Percentiles rank a stretch among this genome's conserved stretches.
These are phyloP conservation scores for Eleusine coracana DNA, from an alignment of 176 grass and related monocot genomes.

Conservation along the genomic window DNA sequence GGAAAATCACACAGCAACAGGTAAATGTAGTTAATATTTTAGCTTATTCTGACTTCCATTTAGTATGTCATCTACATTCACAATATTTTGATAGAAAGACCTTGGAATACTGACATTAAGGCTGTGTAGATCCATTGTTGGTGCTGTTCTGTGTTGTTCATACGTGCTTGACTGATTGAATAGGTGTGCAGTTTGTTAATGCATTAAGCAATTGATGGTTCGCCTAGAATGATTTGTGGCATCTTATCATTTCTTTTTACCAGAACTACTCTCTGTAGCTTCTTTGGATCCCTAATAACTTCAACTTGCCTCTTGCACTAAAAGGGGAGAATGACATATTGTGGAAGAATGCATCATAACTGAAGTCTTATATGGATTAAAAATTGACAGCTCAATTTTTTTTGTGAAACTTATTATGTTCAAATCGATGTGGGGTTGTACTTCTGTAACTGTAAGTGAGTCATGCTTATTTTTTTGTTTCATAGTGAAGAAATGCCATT, in stretches of 20 bases:
- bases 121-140: background rate
- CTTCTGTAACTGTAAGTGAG: background rate
- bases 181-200: conserved; percentile 6
- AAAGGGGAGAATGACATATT: background rate
- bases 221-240: background rate
- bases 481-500: conserved; percentile 1
- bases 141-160: background rate
- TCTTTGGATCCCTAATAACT: background rate
- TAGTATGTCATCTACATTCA: conserved; percentile 15
- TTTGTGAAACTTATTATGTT: conserved; percentile 1
- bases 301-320: no score
- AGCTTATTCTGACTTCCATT: conserved; percentile 29
- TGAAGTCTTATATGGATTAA: background rate
- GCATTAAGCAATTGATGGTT: background rate
- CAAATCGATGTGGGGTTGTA: background rate
- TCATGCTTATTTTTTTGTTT: conserved; percentile 14
- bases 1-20: conserved; percentile 61
- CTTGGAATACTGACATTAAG: background rate
- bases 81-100: background rate
- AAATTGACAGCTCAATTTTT: background rate
- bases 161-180: background rate
- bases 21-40: conserved; percentile 36
- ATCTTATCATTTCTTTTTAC: background rate
- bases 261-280: background rate
- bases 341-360: background rate